These are phyloP conservation scores for Dentipellis sp. DNA, from an alignment of 768 basidiomycete species.

Conservation along the genomic window DNA sequence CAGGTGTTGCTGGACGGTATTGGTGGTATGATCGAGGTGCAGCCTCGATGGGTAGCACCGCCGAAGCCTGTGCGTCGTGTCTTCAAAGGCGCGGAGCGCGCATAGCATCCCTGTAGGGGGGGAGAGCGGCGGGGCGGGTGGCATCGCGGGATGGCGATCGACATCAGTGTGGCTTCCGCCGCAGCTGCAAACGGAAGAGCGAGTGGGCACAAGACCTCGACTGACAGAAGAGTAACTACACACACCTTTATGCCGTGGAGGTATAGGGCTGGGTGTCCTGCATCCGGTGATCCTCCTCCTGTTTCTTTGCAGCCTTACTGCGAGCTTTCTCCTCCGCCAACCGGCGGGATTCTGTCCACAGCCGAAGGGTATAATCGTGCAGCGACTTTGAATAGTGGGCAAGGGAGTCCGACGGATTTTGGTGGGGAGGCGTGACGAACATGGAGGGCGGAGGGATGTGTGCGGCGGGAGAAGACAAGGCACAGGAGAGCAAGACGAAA, in stretches of 20 bases:
- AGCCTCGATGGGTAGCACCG: too few relatives aligned
- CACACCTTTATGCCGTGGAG: background rate
- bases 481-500: background rate
- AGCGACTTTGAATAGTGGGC: constrained; percentile 52
- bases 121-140: background rate
- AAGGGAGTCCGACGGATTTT: constrained; percentile 18
- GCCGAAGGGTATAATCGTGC: constrained; percentile 55
- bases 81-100: background rate
- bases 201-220: too few relatives aligned
- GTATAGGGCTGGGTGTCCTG: background rate
- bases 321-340: constrained; percentile 38
- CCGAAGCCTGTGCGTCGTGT: too few relatives aligned
- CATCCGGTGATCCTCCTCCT: constrained; percentile 2
- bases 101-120: background rate
- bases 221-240: background rate
- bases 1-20: background rate
- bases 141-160: background rate
- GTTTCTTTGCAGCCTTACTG: constrained; percentile 12
- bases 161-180: too few relatives aligned
- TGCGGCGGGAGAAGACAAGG: background rate
- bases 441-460: background rate
- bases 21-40: too few relatives aligned
- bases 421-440: constrained; percentile 2
- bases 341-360: constrained; percentile 61
- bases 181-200: too few relatives aligned